Conservation (phyloP, 306 rosid species). For the Vigna radiata region DNA sequence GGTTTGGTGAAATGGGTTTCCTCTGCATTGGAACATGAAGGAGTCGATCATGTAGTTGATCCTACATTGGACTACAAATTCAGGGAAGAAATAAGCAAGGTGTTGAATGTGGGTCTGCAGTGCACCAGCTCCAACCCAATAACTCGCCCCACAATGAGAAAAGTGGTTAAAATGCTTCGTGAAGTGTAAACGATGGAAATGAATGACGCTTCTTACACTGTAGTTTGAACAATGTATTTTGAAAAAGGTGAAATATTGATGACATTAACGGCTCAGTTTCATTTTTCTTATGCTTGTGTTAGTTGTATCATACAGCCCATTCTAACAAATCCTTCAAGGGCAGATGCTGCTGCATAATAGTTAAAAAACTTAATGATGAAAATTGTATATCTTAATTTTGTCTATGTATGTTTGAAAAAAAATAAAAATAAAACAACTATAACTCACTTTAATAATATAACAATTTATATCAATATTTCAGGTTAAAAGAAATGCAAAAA, state of each 20-base stretch:
- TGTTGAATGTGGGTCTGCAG: constrained; percentile 57
- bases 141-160: constrained; percentile 72
- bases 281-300: neutral
- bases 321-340: neutral
- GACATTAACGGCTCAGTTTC: neutral
- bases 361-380: too few species aligned
- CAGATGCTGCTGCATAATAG: neutral
- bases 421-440: too few species aligned
- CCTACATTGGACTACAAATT: constrained; percentile 49
- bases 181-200: constrained; percentile 47
- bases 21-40: constrained; percentile 52
- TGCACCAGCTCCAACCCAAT: constrained; percentile 64
- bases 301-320: neutral
- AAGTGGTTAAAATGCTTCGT: constrained; percentile 66
- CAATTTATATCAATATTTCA: too few species aligned
- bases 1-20: constrained; percentile 69
- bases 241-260: neutral
- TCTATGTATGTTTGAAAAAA: too few species aligned
- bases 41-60: constrained; percentile 59
- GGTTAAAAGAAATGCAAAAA: too few species aligned
- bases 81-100: constrained; percentile 58
- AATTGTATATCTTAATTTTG: too few species aligned
- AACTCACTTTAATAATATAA: too few species aligned
- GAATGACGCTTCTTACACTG: constrained; percentile 47
- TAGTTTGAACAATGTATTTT: constrained; percentile 27